Conservation (phyloP, 1,284 basidiomycete species). For the Irpex rosettiformis region DNA sequence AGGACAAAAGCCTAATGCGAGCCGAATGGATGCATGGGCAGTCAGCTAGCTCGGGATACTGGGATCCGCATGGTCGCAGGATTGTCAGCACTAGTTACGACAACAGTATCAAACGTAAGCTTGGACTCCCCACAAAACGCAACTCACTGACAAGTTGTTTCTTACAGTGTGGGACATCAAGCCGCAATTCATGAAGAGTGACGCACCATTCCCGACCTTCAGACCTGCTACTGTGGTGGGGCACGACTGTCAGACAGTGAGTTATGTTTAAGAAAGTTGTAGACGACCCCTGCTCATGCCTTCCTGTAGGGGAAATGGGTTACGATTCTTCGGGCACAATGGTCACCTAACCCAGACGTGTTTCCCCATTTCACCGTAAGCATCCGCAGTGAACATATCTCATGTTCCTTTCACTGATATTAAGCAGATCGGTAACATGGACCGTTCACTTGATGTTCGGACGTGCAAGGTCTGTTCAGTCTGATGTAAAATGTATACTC, state of each 20-base stretch:
- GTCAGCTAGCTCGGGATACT: constrained; percentile 76
- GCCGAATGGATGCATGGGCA: constrained; percentile 67
- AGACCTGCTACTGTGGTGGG: constrained; percentile 57
- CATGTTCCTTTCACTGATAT: background rate
- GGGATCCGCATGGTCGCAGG: constrained; percentile 72
- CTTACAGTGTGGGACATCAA: constrained; percentile 73
- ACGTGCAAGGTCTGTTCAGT: constrained; percentile 55
- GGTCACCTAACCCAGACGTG: constrained; percentile 70
- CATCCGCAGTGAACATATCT: constrained; percentile 5
- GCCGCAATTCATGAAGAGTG: constrained; percentile 40
- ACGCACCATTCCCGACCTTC: constrained; percentile 50
- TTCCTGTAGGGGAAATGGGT: constrained; percentile 80
- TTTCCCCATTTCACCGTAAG: constrained; percentile 79
- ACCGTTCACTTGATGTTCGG: constrained; percentile 70
- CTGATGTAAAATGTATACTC: background rate
- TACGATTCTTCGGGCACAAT: constrained; percentile 69
- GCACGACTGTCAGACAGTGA: constrained; percentile 77
- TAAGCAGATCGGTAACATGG: constrained; percentile 67
- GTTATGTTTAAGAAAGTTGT: constrained; percentile 22
- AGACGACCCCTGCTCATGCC: no score
- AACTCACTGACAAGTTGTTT: no score
- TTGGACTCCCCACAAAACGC: background rate
- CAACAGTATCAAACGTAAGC: constrained; percentile 64
- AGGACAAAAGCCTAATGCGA: constrained; percentile 51
- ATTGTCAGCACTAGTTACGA: constrained; percentile 83